Evolutionary conservation across 345 rosid species (phyloP), one percentile per base, ranked within the genome.

Genomic region (Euphorbia tirucalli): DNA sequence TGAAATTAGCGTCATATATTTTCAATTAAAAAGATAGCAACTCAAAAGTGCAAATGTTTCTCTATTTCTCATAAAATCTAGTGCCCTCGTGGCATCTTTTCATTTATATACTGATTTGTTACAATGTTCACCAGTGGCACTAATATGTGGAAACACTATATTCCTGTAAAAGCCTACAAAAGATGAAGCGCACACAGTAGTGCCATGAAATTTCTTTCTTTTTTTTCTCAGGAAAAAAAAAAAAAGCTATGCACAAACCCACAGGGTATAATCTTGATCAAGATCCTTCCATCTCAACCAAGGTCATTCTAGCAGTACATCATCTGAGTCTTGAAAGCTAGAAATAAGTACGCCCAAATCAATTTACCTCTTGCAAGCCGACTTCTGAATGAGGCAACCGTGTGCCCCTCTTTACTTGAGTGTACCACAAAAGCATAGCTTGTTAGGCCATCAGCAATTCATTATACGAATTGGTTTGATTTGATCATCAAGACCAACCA

Each of bases 401-500:
- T 41, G 44, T 6, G 8, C 44, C 5, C 5, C 54, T 22, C 39
- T 27, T 15, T 19, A 63, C 8, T 39, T n/a, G 24, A 11, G 63
- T 5, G 21, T 50, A 5, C 69, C 18, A 44, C n/a, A n/a, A n/a
- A n/a, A n/a, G n/a, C n/a, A n/a, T n/a, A n/a, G n/a, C 16, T 14
- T 39, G 22, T 15, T 7, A 7, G 24, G 18, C 16, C 16, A 11
- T 55, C 65, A 64, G 30, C 35, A 65, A 32, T 68, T 68, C 90
- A 86, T 84, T 58, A 88, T 78, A 1, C 81, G 81, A 69, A 91
- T 62, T 30, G 98, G 97, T 77, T 80, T 86, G 71, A 87, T 88
- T 41, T 81, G 77, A 74, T 83, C 80, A 31, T 87, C 88, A 27
- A 83, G 75, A 78, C 84, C 84, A 67, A 74, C 83, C 7, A 64